Evolutionary conservation across 768 basidiomycete species (phyloP).

Genomic region (Mycena polygramma): DNA sequence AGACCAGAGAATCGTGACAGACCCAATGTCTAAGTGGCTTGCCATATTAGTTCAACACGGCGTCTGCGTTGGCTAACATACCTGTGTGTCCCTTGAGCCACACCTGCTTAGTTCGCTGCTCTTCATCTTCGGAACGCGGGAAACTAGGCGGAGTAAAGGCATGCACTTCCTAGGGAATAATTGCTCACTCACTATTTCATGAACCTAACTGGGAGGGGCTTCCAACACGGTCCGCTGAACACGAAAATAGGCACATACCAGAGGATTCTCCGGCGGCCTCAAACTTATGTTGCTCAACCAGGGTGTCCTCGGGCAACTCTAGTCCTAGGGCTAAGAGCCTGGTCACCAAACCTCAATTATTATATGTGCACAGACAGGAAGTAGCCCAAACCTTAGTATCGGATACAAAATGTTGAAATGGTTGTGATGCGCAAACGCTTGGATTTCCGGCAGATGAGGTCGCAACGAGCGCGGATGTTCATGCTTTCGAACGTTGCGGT

Average conservation of each 20-base stretch:
- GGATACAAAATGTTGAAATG: constrained; percentile 53
- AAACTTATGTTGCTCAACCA: constrained; percentile 56
- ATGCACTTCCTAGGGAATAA: background rate
- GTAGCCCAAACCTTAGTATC: constrained; percentile 47
- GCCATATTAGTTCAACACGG: background rate
- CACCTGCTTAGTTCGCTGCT: constrained; percentile 57
- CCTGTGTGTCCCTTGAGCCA: constrained; percentile 68
- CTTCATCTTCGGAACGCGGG: constrained; percentile 59
- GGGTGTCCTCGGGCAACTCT: constrained; percentile 60
- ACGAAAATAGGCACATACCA: constrained; percentile 38
- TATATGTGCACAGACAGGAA: no score
- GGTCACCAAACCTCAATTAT: no score
- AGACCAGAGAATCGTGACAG: no score
- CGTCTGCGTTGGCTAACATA: constrained; percentile 24
- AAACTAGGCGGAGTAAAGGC: constrained; percentile 44
- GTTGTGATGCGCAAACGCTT: constrained; percentile 51
- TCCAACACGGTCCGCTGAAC: background rate
- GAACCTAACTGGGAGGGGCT: constrained; percentile 51
- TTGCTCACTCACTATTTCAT: constrained; percentile 61
- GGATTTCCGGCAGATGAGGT: constrained; percentile 53
- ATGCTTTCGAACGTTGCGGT: constrained; percentile 48
- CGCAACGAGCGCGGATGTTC: constrained; percentile 53
- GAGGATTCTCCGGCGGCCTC: constrained; percentile 53
- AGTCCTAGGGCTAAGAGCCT: constrained; percentile 60
- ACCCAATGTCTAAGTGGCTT: constrained; percentile 64